Base-by-base conservation (phyloP, 2,329 filamentous ascomycete species). In the Calonectria pseudoturangicola region DNA sequence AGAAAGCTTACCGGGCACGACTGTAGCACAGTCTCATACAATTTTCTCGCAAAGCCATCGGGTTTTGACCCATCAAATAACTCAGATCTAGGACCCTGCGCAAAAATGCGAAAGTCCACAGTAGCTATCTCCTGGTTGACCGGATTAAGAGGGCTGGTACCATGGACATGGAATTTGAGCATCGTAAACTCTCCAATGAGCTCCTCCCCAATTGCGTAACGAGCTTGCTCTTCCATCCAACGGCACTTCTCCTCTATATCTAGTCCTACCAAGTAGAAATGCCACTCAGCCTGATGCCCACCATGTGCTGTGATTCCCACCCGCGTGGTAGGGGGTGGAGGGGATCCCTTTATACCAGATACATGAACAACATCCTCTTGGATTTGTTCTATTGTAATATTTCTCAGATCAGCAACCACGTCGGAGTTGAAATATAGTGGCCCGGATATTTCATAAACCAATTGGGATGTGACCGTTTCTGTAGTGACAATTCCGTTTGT, bases 311-410 rank as follows among this genome's bases (percentile, higher is more conserved):
- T 86, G n/a, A 86, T 80, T 1, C 84, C 85, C 3, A 86, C 54
- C 3, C 67, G 66, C 2, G 70, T 74, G 2, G 70, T 72, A 10
- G 77, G 73, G n/a, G 79, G 79, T 2, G 79, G 78, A 41, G 72
- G 73, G 28, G 48, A 48, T 30, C 76, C 73, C 21, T 62, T 67
- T 6, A 78, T 51, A 18, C 70, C 70, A 7, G 68, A 74, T 75
- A 86, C 81, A 39, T 74, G 72, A 58, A 73, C 71, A 7, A 43
- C 10, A 16, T 85, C 80, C 7, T 81, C 66, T 28, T 78, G 77
- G 12, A 82, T 77, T 72, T 91, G 86, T 66, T 88, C 85, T 76
- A 92, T 89, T 54, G 80, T 74, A 0, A 84, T 81, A 4, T 76
- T 66, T 16, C 36, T 25, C 12, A 74, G 25, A 27, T 73, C 64